phyloP scores from a whole-genome alignment of 2,329 filamentous ascomycete species.

The Emergomyces pasteurianus region DNA sequence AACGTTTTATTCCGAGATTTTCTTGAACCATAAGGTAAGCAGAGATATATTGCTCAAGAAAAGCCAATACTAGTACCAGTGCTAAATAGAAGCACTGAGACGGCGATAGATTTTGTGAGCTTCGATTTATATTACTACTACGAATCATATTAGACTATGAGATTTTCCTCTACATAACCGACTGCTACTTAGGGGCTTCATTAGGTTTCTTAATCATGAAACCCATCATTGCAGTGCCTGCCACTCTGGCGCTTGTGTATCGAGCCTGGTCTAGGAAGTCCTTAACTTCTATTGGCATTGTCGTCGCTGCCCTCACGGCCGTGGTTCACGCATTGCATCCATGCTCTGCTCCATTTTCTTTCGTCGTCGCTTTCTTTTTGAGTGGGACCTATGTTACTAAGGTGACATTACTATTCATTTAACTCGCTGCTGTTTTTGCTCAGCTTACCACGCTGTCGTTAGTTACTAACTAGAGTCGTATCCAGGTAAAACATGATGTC shows the following conservation, averaged over 20 bases:
- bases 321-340: conserved; percentile 78
- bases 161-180: background rate
- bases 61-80: background rate
- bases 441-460: background rate
- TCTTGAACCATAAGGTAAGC: background rate
- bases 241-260: conserved; percentile 48
- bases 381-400: conserved; percentile 75
- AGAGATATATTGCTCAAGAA: background rate
- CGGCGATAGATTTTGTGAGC: background rate
- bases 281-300: conserved; percentile 64
- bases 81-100: background rate
- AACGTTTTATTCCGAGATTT: background rate
- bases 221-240: conserved; percentile 31
- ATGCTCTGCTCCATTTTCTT: conserved; percentile 79
- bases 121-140: no score
- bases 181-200: background rate
- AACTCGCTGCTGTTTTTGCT: background rate
- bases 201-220: conserved; percentile 19
- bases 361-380: conserved; percentile 76
- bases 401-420: conserved; percentile 37
- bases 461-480: background rate
- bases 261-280: conserved; percentile 61
- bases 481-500: conserved; percentile 69
- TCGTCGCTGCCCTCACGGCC: conserved; percentile 61
- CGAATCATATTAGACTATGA: background rate